A percentile compares a stretch with the other conserved stretches of the same genome.
Evolutionary conservation across 2,329 filamentous ascomycete species (phyloP).

Genomic region (Rutstroemia sp.): DNA sequence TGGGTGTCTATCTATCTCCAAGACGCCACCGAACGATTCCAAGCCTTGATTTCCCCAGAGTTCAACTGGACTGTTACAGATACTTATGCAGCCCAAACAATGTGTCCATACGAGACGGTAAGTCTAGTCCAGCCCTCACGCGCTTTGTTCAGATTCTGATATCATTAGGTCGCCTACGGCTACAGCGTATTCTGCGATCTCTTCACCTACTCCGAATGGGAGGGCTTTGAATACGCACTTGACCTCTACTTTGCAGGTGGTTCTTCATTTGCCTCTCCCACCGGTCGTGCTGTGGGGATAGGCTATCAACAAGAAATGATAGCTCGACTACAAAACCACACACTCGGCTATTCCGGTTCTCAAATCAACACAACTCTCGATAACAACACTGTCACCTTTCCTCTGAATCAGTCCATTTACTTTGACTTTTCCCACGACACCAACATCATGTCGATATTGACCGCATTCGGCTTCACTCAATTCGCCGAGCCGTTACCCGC

Average conservation of each 20-base stretch:
- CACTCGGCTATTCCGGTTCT: conserved; percentile 48
- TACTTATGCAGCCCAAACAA: conserved; percentile 59
- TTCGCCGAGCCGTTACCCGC: conserved; percentile 54
- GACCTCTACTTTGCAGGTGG: conserved; percentile 59
- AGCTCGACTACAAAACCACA: conserved; percentile 62
- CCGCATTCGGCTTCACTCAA: conserved; percentile 65
- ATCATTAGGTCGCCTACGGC: conserved; percentile 55
- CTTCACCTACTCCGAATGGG: conserved; percentile 70
- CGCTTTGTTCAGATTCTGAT: conserved; percentile 6
- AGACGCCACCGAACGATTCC: conserved; percentile 54
- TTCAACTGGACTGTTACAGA: conserved; percentile 59
- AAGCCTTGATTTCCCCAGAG: conserved; percentile 40
- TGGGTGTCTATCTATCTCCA: conserved; percentile 60
- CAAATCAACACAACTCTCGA: conserved; percentile 66
- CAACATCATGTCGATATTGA: conserved; percentile 62
- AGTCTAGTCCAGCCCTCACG: conserved; percentile 10
- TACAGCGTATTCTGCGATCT: conserved; percentile 68
- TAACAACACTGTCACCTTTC: conserved; percentile 61
- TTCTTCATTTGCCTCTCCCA: conserved; percentile 23
- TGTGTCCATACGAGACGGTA: conserved; percentile 70
- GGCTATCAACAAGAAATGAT: conserved; percentile 68
- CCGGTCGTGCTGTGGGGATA: conserved; percentile 59
- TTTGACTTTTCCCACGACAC: conserved; percentile 76
- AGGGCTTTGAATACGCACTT: conserved; percentile 62
- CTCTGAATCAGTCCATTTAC: conserved; percentile 65